phyloP scores from a whole-genome alignment of 352 stramenopile species.

The Phytophthora cactorum region DNA sequence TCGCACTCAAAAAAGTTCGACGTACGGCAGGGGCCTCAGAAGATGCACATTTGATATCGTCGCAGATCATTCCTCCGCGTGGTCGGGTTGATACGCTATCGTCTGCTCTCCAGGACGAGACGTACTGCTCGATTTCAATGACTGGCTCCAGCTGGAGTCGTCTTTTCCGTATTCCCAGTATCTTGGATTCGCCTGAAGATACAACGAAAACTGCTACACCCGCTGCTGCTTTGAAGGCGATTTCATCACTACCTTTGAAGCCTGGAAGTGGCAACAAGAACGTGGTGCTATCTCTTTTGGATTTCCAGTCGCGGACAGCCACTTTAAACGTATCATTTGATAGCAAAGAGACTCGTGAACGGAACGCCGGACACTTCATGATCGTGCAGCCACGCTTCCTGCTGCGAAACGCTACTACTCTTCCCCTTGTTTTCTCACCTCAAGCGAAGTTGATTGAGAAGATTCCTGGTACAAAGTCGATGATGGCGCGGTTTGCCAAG shows the following conservation, averaged over 20 bases:
- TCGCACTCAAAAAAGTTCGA: slow-evolving; percentile 83
- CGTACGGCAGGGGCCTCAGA: slow-evolving; percentile 56
- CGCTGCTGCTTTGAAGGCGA: slow-evolving; percentile 14
- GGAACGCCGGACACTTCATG: slow-evolving; percentile 57
- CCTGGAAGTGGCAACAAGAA: slow-evolving; percentile 31
- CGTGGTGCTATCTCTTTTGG: slow-evolving; percentile 56
- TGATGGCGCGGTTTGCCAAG: slow-evolving; percentile 45
- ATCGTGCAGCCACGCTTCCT: slow-evolving; percentile 72
- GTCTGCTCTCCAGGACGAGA: slow-evolving; percentile 77
- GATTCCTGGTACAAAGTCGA: slow-evolving; percentile 63
- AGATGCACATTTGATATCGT: slow-evolving; percentile 78
- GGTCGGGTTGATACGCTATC: slow-evolving; percentile 63
- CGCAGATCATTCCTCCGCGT: slow-evolving; percentile 58
- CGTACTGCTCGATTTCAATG: slow-evolving; percentile 80
- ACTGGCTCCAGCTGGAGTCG: slow-evolving; percentile 84
- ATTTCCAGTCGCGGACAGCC: slow-evolving; percentile 63
- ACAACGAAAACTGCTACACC: background rate
- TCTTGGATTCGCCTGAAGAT: slow-evolving; percentile 27
- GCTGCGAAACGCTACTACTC: slow-evolving; percentile 62
- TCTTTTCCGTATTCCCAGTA: slow-evolving; percentile 61
- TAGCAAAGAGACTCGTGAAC: slow-evolving; percentile 48
- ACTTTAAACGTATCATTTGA: slow-evolving; percentile 74
- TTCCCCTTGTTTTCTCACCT: slow-evolving; percentile 62
- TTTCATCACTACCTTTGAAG: slow-evolving; percentile 19
- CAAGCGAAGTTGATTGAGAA: slow-evolving; percentile 58